These are phyloP conservation scores for Tulasnella sp. DNA, from an alignment of 768 basidiomycete species.

Conservation along the genomic window DNA sequence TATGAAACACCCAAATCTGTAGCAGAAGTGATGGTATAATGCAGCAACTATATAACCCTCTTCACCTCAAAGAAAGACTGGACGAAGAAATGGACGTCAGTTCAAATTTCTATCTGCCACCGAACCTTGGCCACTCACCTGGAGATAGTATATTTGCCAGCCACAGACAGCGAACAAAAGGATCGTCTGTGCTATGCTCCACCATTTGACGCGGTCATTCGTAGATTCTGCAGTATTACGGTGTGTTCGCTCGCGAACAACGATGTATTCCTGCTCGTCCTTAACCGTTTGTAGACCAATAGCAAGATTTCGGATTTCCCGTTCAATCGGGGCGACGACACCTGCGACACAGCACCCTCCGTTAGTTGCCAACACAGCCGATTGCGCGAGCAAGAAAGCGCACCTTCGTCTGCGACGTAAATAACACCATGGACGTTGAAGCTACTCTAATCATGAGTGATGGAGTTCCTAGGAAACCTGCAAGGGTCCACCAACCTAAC, in stretches of 20 bases:
- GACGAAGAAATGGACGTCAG: slow-evolving; percentile 2
- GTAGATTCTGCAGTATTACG: slow-evolving; percentile 93
- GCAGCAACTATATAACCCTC: slow-evolving; percentile 67
- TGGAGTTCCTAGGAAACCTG: not conserved
- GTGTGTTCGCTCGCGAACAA: slow-evolving; percentile 89
- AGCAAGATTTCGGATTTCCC: slow-evolving; percentile 86
- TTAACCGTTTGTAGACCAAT: slow-evolving; percentile 85
- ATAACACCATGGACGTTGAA: slow-evolving; percentile 99
- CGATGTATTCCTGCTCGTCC: slow-evolving; percentile 99
- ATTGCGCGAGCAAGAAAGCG: not conserved
- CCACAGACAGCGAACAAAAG: slow-evolving; percentile 89
- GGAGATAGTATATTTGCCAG: slow-evolving; percentile 98
- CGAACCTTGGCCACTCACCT: slow-evolving; percentile 53
- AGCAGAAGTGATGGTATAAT: not conserved
- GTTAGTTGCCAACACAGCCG: not conserved
- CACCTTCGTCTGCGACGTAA: slow-evolving; percentile 88
- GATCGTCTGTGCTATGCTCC: slow-evolving; percentile 89
- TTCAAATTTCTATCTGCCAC: slow-evolving; percentile 27
- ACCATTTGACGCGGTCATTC: slow-evolving; percentile 97
- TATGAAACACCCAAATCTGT: not conserved
- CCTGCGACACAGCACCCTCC: slow-evolving; percentile 48
- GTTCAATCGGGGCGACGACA: slow-evolving; percentile 91
- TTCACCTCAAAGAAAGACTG: slow-evolving; percentile 91
- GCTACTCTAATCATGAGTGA: slow-evolving; percentile 48
- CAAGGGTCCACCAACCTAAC: slow-evolving; percentile 65